Evolutionary conservation across 2,329 filamentous ascomycete genomes (phyloP).

Genomic region (Drechslera avenae): DNA sequence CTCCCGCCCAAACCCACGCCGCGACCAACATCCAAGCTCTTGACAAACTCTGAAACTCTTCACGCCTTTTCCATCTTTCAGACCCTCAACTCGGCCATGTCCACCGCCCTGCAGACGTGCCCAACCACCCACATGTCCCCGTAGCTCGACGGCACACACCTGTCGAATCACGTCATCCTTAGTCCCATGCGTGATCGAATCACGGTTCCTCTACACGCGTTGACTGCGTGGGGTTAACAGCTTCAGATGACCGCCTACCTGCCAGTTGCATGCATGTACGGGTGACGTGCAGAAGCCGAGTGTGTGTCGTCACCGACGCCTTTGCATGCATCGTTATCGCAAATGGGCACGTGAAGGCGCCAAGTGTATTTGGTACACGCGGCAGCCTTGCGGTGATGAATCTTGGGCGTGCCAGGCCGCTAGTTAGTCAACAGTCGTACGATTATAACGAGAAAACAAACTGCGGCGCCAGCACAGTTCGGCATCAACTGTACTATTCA

Average conservation of each 20-base stretch:
- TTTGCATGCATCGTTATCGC: not conserved
- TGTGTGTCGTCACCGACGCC: not conserved
- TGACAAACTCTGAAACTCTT: too few species aligned
- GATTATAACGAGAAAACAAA: too few species aligned
- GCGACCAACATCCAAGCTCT: too few species aligned
- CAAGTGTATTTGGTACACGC: not conserved
- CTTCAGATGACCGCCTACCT: constrained; percentile 2
- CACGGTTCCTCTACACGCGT: constrained; percentile 2
- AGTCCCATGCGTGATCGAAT: constrained; percentile 13
- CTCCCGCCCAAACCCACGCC: not conserved
- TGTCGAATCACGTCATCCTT: constrained; percentile 14
- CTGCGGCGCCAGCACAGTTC: too few species aligned
- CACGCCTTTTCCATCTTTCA: too few species aligned
- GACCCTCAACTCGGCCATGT: too few species aligned
- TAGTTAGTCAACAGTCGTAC: too few species aligned
- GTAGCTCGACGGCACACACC: not conserved
- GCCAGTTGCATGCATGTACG: constrained; percentile 6
- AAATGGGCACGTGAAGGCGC: constrained; percentile 4
- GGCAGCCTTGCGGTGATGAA: too few species aligned
- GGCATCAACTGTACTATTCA: too few species aligned
- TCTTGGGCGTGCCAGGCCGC: too few species aligned
- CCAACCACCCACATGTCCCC: not conserved
- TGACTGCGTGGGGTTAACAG: constrained; percentile 1
- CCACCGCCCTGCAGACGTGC: too few species aligned
- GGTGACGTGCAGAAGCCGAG: constrained; percentile 9